Base-by-base conservation (phyloP, 2,329 filamentous ascomycete genomes). In the Aulographum hederae region DNA sequence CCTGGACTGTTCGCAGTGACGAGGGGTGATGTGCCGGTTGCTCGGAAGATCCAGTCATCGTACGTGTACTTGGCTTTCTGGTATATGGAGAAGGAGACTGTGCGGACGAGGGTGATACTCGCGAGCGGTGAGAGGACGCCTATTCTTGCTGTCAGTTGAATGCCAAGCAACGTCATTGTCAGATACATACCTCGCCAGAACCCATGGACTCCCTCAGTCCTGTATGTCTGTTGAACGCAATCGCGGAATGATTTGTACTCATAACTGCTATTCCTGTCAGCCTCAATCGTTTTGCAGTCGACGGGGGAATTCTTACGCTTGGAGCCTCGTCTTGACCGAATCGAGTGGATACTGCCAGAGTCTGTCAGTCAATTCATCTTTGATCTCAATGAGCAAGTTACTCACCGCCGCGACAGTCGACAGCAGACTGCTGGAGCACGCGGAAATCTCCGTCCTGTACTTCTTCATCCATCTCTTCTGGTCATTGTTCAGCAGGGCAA, bases 241-340 rank as follows among this genome's bases (percentile, higher is more conserved):
- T 81, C 74, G 47, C 67, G 54, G 52, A 79, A 81, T 41, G 68
- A 79, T 41, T 67, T 64, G 56, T 78, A 85, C 39, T 77, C 72
- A 55, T 89, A 86, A 30, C 49, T 53, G 36, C 28, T 18, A 10
- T 25, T 10, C 16, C 31, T 31, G 17, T 28, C 26, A 26, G 32
- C 31, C 17, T 27, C n/a, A n/a, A n/a, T n/a, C n/a, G n/a, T n/a
- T n/a, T n/a, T n/a, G n/a, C n/a, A n/a, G n/a, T n/a, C n/a, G 17
- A 27, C 30, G 28, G 49, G 51, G 34, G 26, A 31, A 12, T 15
- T 10, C 21, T 38, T 53, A 58, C 41, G 78, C 79, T 60, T 91
- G 81, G 72, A 89, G 81, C 46, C 81, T 78, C 34, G 78, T 85
- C 62, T 91, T 91, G 50, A 86, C 76, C 45, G 81, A 86, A 52